Percentiles rank a stretch among this genome's conserved stretches.
These are phyloP conservation scores for Neurospora sp. DNA, from an alignment of 2,329 filamentous ascomycete species.

Conservation along the genomic window DNA sequence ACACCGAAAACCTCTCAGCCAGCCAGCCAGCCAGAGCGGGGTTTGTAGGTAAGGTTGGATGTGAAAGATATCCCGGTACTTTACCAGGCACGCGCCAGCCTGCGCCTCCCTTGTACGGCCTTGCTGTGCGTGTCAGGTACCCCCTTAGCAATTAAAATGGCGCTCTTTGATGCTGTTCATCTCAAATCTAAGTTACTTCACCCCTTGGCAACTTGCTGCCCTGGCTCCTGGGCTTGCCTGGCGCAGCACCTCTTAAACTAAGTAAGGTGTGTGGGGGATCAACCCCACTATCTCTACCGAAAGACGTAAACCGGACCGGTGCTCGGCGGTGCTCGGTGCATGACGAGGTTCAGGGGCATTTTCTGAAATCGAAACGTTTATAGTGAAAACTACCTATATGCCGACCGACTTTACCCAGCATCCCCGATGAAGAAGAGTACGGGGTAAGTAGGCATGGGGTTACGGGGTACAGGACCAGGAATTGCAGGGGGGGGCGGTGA, in stretches of 20 bases:
- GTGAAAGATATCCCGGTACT: neutral
- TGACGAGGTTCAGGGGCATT: neutral
- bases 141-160: neutral
- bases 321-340: neutral
- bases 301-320: neutral
- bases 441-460: neutral
- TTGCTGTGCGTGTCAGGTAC: neutral
- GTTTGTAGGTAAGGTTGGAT: neutral
- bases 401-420: neutral
- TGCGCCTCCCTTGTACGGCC: neutral
- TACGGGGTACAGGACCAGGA: neutral
- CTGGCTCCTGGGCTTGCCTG: neutral
- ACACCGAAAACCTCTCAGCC: neutral
- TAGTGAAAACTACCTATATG: neutral
- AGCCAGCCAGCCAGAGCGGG: neutral
- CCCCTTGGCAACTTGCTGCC: neutral
- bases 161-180: neutral
- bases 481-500: neutral
- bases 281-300: neutral
- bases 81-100: neutral
- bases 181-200: neutral
- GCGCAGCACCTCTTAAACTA: neutral
- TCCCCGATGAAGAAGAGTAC: neutral
- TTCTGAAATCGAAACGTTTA: neutral
- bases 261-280: neutral